These are phyloP conservation scores for Cladosporium cucumerinum DNA, from an alignment of 2,329 filamentous ascomycete species.

Conservation along the genomic window DNA sequence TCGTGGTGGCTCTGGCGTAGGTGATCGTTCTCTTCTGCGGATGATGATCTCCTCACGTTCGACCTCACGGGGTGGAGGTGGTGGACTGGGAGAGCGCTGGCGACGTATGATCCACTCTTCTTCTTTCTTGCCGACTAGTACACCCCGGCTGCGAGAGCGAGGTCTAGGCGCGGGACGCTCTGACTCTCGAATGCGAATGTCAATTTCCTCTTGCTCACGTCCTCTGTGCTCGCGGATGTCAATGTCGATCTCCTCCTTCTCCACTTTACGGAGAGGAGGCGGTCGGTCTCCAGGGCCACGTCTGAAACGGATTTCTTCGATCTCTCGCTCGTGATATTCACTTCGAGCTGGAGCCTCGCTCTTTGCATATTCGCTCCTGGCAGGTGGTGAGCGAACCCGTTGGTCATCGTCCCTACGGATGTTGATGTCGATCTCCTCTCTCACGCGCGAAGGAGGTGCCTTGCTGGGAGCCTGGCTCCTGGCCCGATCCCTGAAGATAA, in stretches of 20 bases:
- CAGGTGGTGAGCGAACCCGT: constrained; percentile 32
- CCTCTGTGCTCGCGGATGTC: constrained; percentile 26
- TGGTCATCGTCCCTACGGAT: constrained; percentile 10
- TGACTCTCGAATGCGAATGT: constrained; percentile 65
- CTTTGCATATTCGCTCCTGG: constrained; percentile 29
- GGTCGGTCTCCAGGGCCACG: constrained; percentile 34
- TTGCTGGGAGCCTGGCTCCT: constrained; percentile 30
- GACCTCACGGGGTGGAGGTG: constrained; percentile 35
- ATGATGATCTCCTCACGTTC: constrained; percentile 47
- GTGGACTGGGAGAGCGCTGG: constrained; percentile 34
- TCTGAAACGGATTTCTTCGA: constrained; percentile 50
- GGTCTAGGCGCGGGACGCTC: constrained; percentile 27
- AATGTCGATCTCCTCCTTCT: constrained; percentile 33
- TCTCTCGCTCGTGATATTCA: constrained; percentile 27
- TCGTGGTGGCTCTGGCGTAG: constrained; percentile 30
- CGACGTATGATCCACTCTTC: constrained; percentile 38
- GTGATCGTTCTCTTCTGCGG: constrained; percentile 41
- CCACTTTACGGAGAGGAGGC: constrained; percentile 27
- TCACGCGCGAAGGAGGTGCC: constrained; percentile 24
- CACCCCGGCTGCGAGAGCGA: constrained; percentile 31
- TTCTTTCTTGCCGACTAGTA: constrained; percentile 35
- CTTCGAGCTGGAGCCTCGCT: constrained; percentile 38
- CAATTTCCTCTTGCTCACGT: constrained; percentile 63
- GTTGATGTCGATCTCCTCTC: constrained; percentile 34
- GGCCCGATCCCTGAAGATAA: constrained; percentile 37